phyloP scores from a whole-genome alignment of 2,329 filamentous ascomycete species.

The Epichloe uncinata region DNA sequence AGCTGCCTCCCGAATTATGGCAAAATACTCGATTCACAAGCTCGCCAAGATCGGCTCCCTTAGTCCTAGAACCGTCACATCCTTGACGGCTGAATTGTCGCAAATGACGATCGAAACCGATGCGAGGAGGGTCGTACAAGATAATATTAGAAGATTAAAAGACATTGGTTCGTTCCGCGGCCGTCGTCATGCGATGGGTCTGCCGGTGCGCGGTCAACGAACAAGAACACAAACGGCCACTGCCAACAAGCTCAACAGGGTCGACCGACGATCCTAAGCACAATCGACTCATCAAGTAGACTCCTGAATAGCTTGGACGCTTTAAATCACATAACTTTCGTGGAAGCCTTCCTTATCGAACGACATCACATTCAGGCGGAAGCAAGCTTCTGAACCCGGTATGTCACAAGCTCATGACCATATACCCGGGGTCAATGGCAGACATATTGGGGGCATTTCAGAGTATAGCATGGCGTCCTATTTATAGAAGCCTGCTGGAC shows the following conservation, averaged over 20 bases:
- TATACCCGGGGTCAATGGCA: too few relatives aligned
- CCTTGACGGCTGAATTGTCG: constrained; percentile 72
- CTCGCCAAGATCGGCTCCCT: constrained; percentile 66
- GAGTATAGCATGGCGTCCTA: not conserved
- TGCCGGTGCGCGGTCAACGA: constrained; percentile 82
- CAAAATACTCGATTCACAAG: constrained; percentile 79
- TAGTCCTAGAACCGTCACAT: constrained; percentile 61
- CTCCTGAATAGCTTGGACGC: not conserved
- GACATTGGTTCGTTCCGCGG: constrained; percentile 88
- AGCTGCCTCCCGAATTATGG: constrained; percentile 61
- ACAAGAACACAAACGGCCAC: constrained; percentile 62
- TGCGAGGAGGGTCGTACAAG: constrained; percentile 58
- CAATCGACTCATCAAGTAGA: not conserved
- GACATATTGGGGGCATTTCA: not conserved
- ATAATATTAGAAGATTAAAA: constrained; percentile 75
- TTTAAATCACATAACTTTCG: not conserved
- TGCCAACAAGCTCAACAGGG: constrained; percentile 47
- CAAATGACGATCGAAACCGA: constrained; percentile 93
- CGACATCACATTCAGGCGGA: too few relatives aligned
- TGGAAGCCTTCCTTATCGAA: not conserved
- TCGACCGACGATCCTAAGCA: constrained; percentile 27
- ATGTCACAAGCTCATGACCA: too few relatives aligned
- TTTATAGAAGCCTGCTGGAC: not conserved
- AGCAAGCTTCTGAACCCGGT: not conserved
- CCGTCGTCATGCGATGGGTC: constrained; percentile 77